Percentiles rank a stretch among this genome's conserved stretches.
These are phyloP conservation scores for Lasiosphaeria ovina DNA, from an alignment of 495 filamentous ascomycete species.

Conservation along the genomic window DNA sequence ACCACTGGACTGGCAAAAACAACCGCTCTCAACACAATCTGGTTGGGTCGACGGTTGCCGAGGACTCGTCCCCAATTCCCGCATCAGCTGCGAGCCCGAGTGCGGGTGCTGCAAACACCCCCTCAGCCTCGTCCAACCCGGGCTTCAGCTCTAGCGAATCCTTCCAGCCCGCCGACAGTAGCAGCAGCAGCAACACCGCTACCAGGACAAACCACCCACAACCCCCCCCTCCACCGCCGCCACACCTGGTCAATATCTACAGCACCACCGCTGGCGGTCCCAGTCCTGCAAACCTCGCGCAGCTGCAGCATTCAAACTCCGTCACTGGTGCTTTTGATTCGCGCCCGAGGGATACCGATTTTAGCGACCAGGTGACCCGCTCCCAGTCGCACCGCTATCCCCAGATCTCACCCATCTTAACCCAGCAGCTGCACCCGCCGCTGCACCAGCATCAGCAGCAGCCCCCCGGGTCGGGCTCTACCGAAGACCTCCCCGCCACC, in stretches of 20 bases:
- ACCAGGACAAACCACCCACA: conserved; percentile 14
- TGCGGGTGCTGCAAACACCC: conserved; percentile 39
- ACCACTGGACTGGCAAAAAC: conserved; percentile 44
- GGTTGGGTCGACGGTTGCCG: conserved; percentile 37
- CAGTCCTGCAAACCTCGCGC: conserved; percentile 19
- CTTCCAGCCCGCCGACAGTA: conserved; percentile 37
- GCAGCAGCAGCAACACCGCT: conserved; percentile 26
- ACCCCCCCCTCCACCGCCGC: conserved; percentile 26
- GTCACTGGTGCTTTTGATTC: conserved; percentile 28
- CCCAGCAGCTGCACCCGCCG: conserved; percentile 35
- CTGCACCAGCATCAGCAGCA: conserved; percentile 30
- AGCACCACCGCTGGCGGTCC: conserved; percentile 20
- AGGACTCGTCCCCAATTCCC: conserved; percentile 27
- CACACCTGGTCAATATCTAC: conserved; percentile 35
- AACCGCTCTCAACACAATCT: conserved; percentile 52
- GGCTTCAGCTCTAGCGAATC: conserved; percentile 49
- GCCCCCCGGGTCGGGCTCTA: conserved; percentile 30
- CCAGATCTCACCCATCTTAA: conserved; percentile 28
- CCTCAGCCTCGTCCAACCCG: conserved; percentile 45
- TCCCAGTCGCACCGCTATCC: conserved; percentile 36
- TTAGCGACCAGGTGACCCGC: conserved; percentile 32
- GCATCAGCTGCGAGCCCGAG: conserved; percentile 27
- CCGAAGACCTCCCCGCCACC: conserved; percentile 36
- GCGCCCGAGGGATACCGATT: conserved; percentile 30
- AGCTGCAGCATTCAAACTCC: conserved; percentile 38